Evolutionary conservation across 148 eudicot species (phyloP).

Genomic region (Polygonum aviculare): DNA sequence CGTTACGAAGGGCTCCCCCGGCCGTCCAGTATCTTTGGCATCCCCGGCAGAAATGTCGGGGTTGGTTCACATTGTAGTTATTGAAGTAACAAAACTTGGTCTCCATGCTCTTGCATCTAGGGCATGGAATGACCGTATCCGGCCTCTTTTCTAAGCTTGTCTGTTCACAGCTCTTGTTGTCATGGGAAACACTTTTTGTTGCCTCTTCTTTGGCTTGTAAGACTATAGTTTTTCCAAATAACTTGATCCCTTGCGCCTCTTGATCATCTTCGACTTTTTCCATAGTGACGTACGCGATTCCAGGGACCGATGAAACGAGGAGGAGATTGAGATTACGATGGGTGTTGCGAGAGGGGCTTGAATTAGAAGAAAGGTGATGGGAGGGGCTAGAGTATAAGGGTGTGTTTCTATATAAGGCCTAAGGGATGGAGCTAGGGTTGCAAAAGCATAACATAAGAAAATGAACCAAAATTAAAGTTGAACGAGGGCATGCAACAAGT

Average conservation of each 20-base stretch:
- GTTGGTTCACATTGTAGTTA: conserved; percentile 74
- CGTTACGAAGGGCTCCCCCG: conserved; percentile 74
- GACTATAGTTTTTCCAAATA: conserved; percentile 51
- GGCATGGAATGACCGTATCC: conserved; percentile 65
- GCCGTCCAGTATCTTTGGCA: conserved; percentile 83
- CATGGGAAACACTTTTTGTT: not conserved
- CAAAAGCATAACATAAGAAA: not conserved
- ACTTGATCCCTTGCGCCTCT: conserved; percentile 38
- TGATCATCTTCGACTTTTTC: conserved; percentile 14
- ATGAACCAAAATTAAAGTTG: not conserved
- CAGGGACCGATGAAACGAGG: not conserved
- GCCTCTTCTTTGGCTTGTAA: conserved; percentile 29
- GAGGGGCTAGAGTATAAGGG: not conserved
- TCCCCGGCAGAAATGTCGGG: conserved; percentile 64
- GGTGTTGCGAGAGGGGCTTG: conserved; percentile 5
- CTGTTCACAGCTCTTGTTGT: not conserved
- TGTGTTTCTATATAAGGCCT: not conserved
- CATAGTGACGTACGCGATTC: conserved; percentile 11
- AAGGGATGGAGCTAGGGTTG: not conserved
- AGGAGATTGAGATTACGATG: not conserved
- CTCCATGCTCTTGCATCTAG: conserved; percentile 76
- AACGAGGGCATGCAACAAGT: not conserved
- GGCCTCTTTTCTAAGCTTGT: conserved; percentile 39
- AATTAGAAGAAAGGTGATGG: conserved; percentile 9
- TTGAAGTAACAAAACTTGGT: conserved; percentile 79